Evolutionary conservation across 768 basidiomycete genomes (phyloP), one percentile per base, ranked within the genome.

Genomic region (Fomitopsis serialis): DNA sequence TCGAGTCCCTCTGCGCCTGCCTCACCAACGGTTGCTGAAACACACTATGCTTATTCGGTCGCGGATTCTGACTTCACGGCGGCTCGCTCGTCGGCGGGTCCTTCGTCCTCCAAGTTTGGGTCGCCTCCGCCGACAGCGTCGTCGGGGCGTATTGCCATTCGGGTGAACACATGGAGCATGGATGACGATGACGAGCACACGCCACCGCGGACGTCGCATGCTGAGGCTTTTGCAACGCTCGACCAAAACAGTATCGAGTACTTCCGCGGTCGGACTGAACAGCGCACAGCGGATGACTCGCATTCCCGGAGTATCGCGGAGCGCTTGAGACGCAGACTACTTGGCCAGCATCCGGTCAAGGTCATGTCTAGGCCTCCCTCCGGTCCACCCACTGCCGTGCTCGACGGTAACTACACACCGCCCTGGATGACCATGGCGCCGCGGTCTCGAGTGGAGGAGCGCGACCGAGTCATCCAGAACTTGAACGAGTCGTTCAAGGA

Each of bases 401-500:
- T 60, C 1, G 56, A 64, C 21, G 65, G 63, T 44, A 57, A 73
- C 6, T 76, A 68, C 55, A 67, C 65, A 9, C 78, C 78, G 15
- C 78, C 78, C 7, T 92, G 89, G 90, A 68, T 90, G 49, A 76
- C 75, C 35, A 75, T 87, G 53, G 78, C 81, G 8, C 78, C 82
- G 2, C 78, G 87, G 42, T 75, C 76, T 43, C 78, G 80, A 64
- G 80, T 82, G 53, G 89, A 91, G 63, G 80, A 83, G 55, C 78
- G 82, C 12, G 80, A 84, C 61, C 78, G 81, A 46, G 81, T 85
- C 24, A 81, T 89, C 50, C 78, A 80, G 52, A 85, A 82, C 58
- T 68, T 92, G 21, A 66, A 64, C 54, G 78, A 78, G 55, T 89
- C 87, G 2, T 92, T 92, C 72, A 82, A 83, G 66, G 87, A 87